Base-by-base conservation (phyloP, 2,329 filamentous ascomycete genomes). In the Aspergillus ochraceoroseus region DNA sequence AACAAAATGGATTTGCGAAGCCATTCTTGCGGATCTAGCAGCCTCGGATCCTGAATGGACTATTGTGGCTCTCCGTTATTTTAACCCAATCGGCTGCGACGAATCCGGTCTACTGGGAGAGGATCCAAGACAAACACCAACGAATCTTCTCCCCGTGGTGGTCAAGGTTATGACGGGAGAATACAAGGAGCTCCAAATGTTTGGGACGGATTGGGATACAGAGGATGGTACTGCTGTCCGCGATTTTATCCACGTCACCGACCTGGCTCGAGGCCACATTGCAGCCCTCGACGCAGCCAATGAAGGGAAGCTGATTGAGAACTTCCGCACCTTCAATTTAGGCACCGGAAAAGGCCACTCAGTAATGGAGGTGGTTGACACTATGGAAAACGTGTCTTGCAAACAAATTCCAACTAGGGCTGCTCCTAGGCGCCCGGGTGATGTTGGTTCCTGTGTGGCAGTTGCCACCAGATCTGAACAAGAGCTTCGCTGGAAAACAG, bases 71-170 rank as follows among this genome's bases (percentile, higher is more conserved):
- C 66, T 83, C 18, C 71, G 80, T 19, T 83, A 83, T 61, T 83
- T 83, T 66, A 83, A 83, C 48, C 80, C 80, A 1, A 75, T 82
- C 38, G 80, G 80, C 5, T 82, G 78, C 57, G 77, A 83, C 54
- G 67, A 76, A 17, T 81, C 77, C 2, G 80, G 80, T 11, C 64
- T 80, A 5, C 66, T 83, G 7, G 77, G 79, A 12, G 80, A 83
- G 62, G 76, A 82, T 56, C 80, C 80, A 15, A 70, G 74, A 40
- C 74, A 74, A 42, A 72, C 69, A 23, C 77, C 80, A 6, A 80
- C 76, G 26, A 83, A 84, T 54, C 68, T 83, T 25, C 75, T 83
- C 46, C 80, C 80, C 0, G 75, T 82, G 5, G 74, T 83, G 27
- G 71, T 77, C 33, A 75, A 77, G 38, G 78, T 81, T 5, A 68